Conservation (phyloP, 805 yeast species). For the Metschnikowia kofuensis region DNA sequence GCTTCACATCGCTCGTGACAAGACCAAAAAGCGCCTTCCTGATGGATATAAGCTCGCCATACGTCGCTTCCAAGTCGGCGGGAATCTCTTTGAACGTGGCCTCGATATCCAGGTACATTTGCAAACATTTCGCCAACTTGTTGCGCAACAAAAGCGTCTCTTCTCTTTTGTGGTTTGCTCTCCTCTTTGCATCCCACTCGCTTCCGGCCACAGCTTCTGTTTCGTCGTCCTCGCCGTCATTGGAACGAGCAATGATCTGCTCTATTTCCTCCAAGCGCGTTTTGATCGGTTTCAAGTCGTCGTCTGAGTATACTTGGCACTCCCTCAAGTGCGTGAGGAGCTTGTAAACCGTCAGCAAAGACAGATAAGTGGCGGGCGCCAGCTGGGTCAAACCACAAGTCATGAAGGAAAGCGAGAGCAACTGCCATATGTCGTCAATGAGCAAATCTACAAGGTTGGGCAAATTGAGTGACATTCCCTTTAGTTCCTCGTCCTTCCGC, state of each 20-base stretch:
- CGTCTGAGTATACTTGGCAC: constrained; percentile 75
- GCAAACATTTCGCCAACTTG: constrained; percentile 63
- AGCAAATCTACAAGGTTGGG: constrained; percentile 65
- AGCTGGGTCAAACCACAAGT: constrained; percentile 88
- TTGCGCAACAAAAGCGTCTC: constrained; percentile 59
- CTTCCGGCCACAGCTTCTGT: constrained; percentile 5
- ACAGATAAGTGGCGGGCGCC: constrained; percentile 93
- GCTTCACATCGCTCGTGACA: constrained; percentile 22
- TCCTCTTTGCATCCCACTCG: constrained; percentile 4
- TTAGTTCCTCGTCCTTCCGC: constrained; percentile 47
- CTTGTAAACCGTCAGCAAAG: constrained; percentile 81
- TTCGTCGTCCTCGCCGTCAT: constrained; percentile 12
- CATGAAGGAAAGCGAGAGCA: constrained; percentile 79
- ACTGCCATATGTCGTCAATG: constrained; percentile 86
- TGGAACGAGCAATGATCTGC: constrained; percentile 48
- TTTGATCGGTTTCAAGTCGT: constrained; percentile 77
- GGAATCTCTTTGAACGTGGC: constrained; percentile 45
- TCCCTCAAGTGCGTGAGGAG: constrained; percentile 80
- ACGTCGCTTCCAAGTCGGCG: constrained; percentile 36
- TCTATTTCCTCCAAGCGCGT: constrained; percentile 69
- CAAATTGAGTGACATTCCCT: constrained; percentile 32
- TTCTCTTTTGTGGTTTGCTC: constrained; percentile 43
- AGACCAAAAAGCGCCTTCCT: constrained; percentile 52
- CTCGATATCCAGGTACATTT: constrained; percentile 56
- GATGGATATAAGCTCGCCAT: constrained; percentile 59